Conservation (phyloP, 345 rosid genomes). For the Sonneratia caseolaris region DNA sequence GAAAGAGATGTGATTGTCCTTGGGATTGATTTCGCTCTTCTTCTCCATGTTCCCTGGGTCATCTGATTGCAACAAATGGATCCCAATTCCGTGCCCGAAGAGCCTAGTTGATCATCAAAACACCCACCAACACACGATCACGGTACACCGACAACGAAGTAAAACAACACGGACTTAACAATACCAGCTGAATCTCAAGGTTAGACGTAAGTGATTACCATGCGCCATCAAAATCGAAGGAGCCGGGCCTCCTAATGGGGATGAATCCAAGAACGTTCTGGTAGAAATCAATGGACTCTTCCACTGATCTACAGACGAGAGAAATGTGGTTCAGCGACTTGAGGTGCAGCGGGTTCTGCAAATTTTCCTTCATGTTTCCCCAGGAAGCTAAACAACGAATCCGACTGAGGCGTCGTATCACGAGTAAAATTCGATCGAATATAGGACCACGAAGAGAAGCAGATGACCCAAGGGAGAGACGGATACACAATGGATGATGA, state of each 20-base stretch:
- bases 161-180: background rate
- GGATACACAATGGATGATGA: background rate
- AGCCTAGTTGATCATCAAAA: slow-evolving; percentile 30
- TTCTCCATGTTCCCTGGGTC: slow-evolving; percentile 50
- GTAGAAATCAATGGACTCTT: slow-evolving; percentile 62
- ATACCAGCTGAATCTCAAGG: too few relatives aligned
- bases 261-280: slow-evolving; percentile 64
- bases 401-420: background rate
- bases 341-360: slow-evolving; percentile 59
- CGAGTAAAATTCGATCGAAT: background rate
- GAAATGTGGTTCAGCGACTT: slow-evolving; percentile 82
- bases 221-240: slow-evolving; percentile 82
- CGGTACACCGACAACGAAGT: background rate
- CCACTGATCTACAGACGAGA: slow-evolving; percentile 52
- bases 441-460: background rate
- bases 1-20: slow-evolving; percentile 80
- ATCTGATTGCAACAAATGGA: slow-evolving; percentile 65
- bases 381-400: background rate
- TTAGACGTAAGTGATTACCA: slow-evolving; percentile 32
- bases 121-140: background rate
- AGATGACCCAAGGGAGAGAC: background rate
- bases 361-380: slow-evolving; percentile 18
- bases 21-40: slow-evolving; percentile 68
- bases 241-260: slow-evolving; percentile 71
- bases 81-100: slow-evolving; percentile 66